Evolutionary conservation across 202 grass and related monocot genomes (phyloP), one percentile per base, ranked within the genome.

Genomic region (Dendrocalamus latiflorus): DNA sequence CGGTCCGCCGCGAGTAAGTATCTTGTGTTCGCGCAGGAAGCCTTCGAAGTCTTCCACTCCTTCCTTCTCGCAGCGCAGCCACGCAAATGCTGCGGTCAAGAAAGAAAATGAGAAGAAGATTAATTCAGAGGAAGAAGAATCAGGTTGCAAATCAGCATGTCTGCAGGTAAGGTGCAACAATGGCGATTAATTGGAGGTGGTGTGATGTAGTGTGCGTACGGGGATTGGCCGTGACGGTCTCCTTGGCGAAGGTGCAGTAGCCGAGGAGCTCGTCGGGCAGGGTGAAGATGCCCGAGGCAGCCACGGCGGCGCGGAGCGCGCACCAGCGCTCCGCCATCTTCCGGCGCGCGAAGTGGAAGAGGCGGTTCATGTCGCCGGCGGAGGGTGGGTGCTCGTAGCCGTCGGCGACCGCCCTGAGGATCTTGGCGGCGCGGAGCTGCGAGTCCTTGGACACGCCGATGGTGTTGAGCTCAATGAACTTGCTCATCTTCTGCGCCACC

Each of bases 371-470:
- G 1, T 78, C 73, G 14, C 36, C 11, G 21, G 42, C 26, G 8
- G 34, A 3, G 0, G 61, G 81, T 9, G 57, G 44, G 42, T 20
- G 41, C 72, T 98, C 86, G 9, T 98, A 93, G 30, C 81, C 72
- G 12, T 97, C 89, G 0, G 63, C 76, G 5, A 94, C 33, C 0
- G 70, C 76, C 57, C 71, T 75, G 14, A 97, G 68, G 17, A 97
- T 76, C 86, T 87, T 93, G 9, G 95, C 88, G 0, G 92, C 95
- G 1, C 95, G 92, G 37, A 94, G 90, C 30, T 97, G 95, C 1
- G 95, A 93, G 38, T 97, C 95, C 88, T 97, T 97, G 24, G 92
- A 97, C 36, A 97, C 92, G 4, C 95, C 95, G 2, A 97, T 94
- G 22, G 88, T 84, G 74, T 91, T 97, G 11, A 93, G 72, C 85